Conservation (phyloP, 306 rosid genomes). For the Acacia melanoxylon region DNA sequence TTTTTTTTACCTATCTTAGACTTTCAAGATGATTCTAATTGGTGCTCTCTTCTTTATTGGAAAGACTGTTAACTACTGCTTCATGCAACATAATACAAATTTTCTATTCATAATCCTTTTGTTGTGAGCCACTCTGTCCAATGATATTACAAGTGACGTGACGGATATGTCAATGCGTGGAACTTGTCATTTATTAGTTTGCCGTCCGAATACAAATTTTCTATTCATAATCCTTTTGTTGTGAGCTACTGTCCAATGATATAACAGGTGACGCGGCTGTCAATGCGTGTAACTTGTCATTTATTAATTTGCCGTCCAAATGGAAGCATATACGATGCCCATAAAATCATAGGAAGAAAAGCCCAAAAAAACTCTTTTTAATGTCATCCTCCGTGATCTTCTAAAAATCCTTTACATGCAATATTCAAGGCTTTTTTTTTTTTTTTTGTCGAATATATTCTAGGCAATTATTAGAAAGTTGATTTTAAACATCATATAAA, state of each 20-base stretch:
- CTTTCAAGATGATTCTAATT: no score
- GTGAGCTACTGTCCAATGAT: not conserved
- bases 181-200: not conserved
- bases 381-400: no score
- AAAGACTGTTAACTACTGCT: no score
- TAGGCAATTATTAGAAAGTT: no score
- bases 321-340: not conserved
- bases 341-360: not conserved
- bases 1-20: no score
- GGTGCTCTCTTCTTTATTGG: no score
- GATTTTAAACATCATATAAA: no score
- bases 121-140: not conserved
- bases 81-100: not conserved
- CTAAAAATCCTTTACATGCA: no score
- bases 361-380: no score
- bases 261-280: not conserved
- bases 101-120: not conserved
- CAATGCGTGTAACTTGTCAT: not conserved
- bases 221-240: not conserved
- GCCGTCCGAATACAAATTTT: not conserved
- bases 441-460: no score
- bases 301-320: not conserved
- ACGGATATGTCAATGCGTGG: not conserved
- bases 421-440: no score
- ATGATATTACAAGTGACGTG: not conserved